Base-by-base conservation (phyloP, 2,329 filamentous ascomycete species). In the Rhynchosporium agropyri region DNA sequence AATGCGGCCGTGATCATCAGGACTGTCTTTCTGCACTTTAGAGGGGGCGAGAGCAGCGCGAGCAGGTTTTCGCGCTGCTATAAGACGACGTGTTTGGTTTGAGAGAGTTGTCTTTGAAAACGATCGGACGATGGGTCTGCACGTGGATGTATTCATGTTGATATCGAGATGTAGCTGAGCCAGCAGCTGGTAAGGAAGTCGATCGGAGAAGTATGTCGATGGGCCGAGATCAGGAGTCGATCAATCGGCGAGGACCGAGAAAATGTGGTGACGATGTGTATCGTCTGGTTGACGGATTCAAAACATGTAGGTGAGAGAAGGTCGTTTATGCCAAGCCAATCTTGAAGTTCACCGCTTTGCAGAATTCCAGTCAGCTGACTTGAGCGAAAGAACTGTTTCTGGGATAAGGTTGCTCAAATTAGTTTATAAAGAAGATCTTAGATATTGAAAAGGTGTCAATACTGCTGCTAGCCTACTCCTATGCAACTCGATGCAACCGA, bases 331-430 rank as follows among this genome's bases (percentile, higher is more conserved):
- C 51, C 36, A 42, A 54, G 20, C 46, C 8, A 49, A 7, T 36
- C n/a, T 36, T 36, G 6, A 36, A 36, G 33, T 36, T 46, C 50
- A 53, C 50, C 50, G 50, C 50, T 33, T n/a, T 36, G 50, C 50
- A 53, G 50, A 53, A 53, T 46, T 26, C 4, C 8, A 20, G 31
- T 36, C 48, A 36, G 48, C 13, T 51, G 48, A 46, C 43, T 46
- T 28, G 43, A 20, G n/a, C 3, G 15, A 20, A 5, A 20, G 5
- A 10, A 46, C n/a, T 1, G n/a, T 26, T 26, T 36, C 33, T 36
- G 9, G 9, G 9, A 6, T 5, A 36, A 36, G 5, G 9, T 36
- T 36, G 33, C 9, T 36, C 33, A 36, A 36, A 6, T 36, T 10
- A 36, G 33, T 36, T 6, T 36, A 36, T 10, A 36, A 3, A 36